Evolutionary conservation across 1,284 basidiomycete species (phyloP).

Genomic region (Cryptococcus sp.): DNA sequence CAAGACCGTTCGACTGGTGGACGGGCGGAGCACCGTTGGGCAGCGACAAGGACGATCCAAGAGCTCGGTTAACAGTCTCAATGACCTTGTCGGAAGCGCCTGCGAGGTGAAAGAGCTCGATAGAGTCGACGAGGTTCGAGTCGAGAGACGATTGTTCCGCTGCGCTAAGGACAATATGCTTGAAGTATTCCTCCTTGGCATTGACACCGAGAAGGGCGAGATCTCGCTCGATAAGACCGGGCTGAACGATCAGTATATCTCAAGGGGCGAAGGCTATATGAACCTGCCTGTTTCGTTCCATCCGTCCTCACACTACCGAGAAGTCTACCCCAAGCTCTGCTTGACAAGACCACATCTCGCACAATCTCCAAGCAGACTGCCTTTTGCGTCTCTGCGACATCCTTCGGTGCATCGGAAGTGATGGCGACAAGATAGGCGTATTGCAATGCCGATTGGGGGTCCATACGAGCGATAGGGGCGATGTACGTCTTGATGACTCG

Average conservation of each 20-base stretch:
- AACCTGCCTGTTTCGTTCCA: slow-evolving; percentile 75
- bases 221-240: slow-evolving; percentile 79
- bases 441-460: slow-evolving; percentile 87
- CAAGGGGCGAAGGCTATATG: not conserved
- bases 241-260: slow-evolving; percentile 49
- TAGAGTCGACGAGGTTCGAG: slow-evolving; percentile 75
- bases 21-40: slow-evolving; percentile 47
- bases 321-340: slow-evolving; percentile 74
- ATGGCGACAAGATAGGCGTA: slow-evolving; percentile 90
- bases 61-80: slow-evolving; percentile 75
- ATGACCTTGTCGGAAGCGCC: slow-evolving; percentile 87
- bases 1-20: slow-evolving; percentile 11
- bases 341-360: slow-evolving; percentile 78
- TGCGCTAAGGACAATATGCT: slow-evolving; percentile 74
- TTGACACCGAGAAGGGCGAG: slow-evolving; percentile 69
- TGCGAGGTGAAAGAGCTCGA: slow-evolving; percentile 92
- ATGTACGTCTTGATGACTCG: slow-evolving; percentile 90
- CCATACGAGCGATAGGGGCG: slow-evolving; percentile 82
- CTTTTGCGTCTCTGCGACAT: slow-evolving; percentile 62
- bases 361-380: slow-evolving; percentile 82
- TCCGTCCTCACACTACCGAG: slow-evolving; percentile 86
- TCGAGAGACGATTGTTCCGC: slow-evolving; percentile 66
- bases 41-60: slow-evolving; percentile 72
- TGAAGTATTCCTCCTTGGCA: slow-evolving; percentile 67
- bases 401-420: slow-evolving; percentile 58